Base-by-base conservation (phyloP, 768 basidiomycete species). In the Suillus lakei region DNA sequence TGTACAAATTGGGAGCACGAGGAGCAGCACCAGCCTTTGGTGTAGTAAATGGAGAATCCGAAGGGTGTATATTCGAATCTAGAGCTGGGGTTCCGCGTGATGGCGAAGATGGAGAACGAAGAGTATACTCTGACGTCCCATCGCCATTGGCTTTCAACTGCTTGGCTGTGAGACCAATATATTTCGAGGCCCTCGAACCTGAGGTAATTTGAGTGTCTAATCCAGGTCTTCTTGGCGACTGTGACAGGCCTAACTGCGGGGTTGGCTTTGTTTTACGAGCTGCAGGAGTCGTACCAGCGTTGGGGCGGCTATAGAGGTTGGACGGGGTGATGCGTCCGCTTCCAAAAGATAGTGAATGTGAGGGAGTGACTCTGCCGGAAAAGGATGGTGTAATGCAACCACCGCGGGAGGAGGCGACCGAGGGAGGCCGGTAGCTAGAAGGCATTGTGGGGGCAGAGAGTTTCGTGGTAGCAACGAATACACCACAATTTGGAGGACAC, bases 381-480 rank as follows among this genome's bases (percentile, higher is more conserved):
- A 80, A 32, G 1, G 82, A 82, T 21, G 83, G 81, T 4, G 84
- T 84, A 44, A 73, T 67, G 53, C 82, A 74, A 53, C 83, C 85
- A 65, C 76, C 77, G 53, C 87, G 84, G 59, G 88, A 88, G 10
- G 94, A 96, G 4, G 91, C 88, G 39, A 91, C 94, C 3, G 95
- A 96, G 1, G 91, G 80, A 0, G 96, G 92, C 18, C 94, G 85
- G 62, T 70, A 77, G 71, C 82, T 84, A 15, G 78, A 73, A 18
- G 89, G 86, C 23, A 88, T 87, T 4, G 91, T 94, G 7, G 92
- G 88, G 5, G 87, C 71, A 2, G 95, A 92, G 23, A 99, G 86
- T 75, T 98, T 98, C 39, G 86, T 79, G 1, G 88, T 82, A 7
- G 92, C 88, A 26, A 97, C 91, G 74, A 99, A 99, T 44, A 99